Conservation (phyloP, 345 rosid species). For the Linum trigynum region DNA sequence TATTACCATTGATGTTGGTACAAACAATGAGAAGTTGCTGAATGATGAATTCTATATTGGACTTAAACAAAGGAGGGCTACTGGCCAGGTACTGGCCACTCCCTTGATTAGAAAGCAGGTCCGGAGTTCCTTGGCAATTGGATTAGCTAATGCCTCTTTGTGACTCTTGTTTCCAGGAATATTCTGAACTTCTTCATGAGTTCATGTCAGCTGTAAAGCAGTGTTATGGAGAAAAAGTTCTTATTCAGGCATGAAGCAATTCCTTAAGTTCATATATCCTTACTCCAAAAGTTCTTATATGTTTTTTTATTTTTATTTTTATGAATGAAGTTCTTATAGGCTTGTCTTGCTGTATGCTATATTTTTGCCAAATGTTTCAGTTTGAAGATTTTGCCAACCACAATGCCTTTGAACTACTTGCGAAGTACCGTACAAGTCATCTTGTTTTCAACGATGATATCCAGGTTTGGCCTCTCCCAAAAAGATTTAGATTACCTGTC, state of each 20-base stretch:
- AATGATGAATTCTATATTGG: constrained; percentile 8
- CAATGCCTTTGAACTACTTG: constrained; percentile 4
- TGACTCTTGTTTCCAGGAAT: constrained; percentile 1
- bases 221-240: constrained; percentile 3
- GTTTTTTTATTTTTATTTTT: too few species aligned
- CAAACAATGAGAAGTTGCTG: not conserved
- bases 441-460: constrained; percentile 5
- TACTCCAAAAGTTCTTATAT: not conserved
- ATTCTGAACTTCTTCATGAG: constrained; percentile 4
- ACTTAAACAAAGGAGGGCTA: not conserved
- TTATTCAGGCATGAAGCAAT: not conserved
- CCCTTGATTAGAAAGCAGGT: not conserved
- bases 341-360: not conserved
- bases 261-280: not conserved
- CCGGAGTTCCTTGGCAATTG: not conserved
- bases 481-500: not conserved
- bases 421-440: not conserved
- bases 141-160: not conserved
- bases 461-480: not conserved
- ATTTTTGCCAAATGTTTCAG: not conserved
- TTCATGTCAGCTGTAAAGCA: constrained; percentile 7
- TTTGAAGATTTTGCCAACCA: constrained; percentile 6
- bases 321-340: not conserved
- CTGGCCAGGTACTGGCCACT: not conserved
- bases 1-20: constrained; percentile 2